Conservation (phyloP, 345 rosid species). For the Mercurialis annua region DNA sequence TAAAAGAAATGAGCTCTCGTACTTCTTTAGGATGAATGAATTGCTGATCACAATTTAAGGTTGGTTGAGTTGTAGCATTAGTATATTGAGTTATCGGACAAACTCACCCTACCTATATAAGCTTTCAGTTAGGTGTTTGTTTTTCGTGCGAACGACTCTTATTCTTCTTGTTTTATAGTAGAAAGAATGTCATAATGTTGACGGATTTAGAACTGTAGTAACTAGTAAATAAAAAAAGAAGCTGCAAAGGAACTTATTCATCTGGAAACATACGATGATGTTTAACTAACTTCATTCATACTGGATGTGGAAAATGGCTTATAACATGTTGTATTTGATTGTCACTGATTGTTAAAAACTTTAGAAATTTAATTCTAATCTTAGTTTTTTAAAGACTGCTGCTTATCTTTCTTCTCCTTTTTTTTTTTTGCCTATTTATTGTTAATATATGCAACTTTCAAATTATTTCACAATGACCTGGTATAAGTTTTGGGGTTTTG, state of each 20-base stretch:
- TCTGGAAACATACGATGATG: neutral
- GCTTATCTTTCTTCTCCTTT: neutral
- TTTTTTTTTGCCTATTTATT: neutral
- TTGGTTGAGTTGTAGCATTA: neutral
- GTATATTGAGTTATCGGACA: neutral
- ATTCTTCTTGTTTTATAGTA: neutral
- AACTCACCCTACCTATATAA: neutral
- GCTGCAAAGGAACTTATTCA: neutral
- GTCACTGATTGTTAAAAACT: neutral
- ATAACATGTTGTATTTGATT: neutral
- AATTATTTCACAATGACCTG: neutral
- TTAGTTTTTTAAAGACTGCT: neutral
- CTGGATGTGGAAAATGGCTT: neutral
- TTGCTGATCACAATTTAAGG: neutral
- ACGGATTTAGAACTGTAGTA: neutral
- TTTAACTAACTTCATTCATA: neutral
- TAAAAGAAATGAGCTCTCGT: neutral
- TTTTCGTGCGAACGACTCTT: neutral
- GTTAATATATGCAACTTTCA: neutral
- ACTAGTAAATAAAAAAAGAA: neutral
- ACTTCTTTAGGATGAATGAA: neutral
- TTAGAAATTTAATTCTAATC: neutral
- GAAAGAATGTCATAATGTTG: neutral
- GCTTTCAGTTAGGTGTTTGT: too few relatives aligned
- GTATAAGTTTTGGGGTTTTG: constrained; percentile 6